Evolutionary conservation across 2,329 filamentous ascomycete genomes (phyloP).

Genomic region (Verticillium albo-atrum): DNA sequence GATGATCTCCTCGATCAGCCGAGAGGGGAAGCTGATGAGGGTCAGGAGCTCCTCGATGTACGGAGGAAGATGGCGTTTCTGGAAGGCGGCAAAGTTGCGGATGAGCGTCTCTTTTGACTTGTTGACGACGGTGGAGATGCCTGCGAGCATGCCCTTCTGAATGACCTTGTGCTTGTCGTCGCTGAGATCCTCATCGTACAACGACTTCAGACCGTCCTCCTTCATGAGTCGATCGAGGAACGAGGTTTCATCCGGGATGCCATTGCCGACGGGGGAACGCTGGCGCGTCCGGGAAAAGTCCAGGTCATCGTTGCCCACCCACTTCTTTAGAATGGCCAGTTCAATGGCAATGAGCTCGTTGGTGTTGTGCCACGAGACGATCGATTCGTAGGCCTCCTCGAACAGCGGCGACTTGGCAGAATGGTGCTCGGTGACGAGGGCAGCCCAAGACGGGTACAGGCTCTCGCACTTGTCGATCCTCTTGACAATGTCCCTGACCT

Average conservation of each 20-base stretch:
- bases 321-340: constrained; percentile 83
- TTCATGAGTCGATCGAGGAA: constrained; percentile 95
- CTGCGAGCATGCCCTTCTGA: constrained; percentile 73
- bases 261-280: constrained; percentile 63
- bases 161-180: constrained; percentile 28
- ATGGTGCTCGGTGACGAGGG: constrained; percentile 71
- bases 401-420: constrained; percentile 73
- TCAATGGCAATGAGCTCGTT: constrained; percentile 95
- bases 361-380: constrained; percentile 96
- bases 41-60: constrained; percentile 96
- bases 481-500: constrained; percentile 83
- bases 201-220: constrained; percentile 86
- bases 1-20: constrained; percentile 95
- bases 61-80: constrained; percentile 83
- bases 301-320: constrained; percentile 94
- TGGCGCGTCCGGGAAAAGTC: constrained; percentile 78
- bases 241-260: constrained; percentile 82
- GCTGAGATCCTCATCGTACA: constrained; percentile 64
- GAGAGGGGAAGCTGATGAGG: constrained; percentile 93
- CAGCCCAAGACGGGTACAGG: constrained; percentile 75
- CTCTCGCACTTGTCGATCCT: constrained; percentile 88
- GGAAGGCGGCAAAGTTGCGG: constrained; percentile 76
- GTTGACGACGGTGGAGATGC: constrained; percentile 79
- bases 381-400: constrained; percentile 77
- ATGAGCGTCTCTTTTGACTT: constrained; percentile 94